Conservation (phyloP, 208 protist genomes). For the Leishmania martiniquensis region DNA sequence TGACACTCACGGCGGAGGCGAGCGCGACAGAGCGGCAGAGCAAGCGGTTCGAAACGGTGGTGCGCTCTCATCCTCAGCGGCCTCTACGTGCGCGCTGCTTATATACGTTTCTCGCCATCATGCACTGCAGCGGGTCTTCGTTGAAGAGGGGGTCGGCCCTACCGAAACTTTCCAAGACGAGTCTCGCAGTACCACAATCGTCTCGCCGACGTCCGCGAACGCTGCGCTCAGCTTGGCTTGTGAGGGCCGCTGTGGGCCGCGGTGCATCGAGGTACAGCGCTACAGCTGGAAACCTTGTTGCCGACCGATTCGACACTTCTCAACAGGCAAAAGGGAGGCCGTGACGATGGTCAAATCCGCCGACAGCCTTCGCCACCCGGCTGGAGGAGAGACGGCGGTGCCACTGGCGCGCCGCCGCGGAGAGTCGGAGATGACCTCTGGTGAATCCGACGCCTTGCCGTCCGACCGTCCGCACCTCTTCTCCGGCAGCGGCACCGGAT, state of each 20-base stretch:
- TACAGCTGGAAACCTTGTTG: conserved; percentile 15
- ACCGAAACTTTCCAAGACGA: background rate
- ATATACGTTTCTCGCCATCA: conserved; percentile 20
- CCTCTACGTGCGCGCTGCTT: conserved; percentile 12
- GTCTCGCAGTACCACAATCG: background rate
- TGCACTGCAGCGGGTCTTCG: conserved; percentile 3
- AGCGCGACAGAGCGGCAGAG: background rate
- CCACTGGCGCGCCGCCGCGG: background rate
- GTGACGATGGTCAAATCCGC: background rate
- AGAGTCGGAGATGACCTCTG: background rate
- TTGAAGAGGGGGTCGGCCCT: background rate
- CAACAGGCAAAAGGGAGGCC: background rate
- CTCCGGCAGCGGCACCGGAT: conserved; percentile 1
- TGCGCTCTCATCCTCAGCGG: background rate
- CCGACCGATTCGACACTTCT: background rate
- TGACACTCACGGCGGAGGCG: background rate
- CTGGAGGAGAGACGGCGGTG: background rate
- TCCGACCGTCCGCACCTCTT: background rate
- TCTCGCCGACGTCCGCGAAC: background rate
- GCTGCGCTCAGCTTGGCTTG: background rate
- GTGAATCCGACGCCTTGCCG: background rate
- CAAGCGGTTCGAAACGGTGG: background rate
- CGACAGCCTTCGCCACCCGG: background rate
- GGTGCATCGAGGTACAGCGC: background rate
- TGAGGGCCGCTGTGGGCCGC: background rate